These are phyloP conservation scores for Boletus huronensis DNA, from an alignment of 768 basidiomycete species.

Conservation along the genomic window DNA sequence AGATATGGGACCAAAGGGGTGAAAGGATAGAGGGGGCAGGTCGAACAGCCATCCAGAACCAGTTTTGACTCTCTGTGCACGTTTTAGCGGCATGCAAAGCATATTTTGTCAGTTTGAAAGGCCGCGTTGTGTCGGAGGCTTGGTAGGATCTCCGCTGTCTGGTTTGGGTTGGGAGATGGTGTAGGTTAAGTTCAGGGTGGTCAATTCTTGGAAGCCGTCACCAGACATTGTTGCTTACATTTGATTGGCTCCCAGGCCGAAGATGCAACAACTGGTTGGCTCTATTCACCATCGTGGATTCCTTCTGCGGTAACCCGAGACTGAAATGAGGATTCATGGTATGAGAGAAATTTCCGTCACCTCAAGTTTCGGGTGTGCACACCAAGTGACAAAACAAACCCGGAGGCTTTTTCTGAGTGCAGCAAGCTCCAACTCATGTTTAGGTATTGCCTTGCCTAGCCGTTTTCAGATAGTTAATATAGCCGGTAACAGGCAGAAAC, in stretches of 20 bases:
- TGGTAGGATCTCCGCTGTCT: constrained; percentile 25
- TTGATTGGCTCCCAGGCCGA: constrained; percentile 10
- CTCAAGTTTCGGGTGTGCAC: neutral
- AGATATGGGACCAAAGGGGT: neutral
- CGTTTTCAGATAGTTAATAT: neutral
- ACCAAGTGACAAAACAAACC: neutral
- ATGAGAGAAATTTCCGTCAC: constrained; percentile 1
- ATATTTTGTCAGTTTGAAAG: constrained; percentile 18
- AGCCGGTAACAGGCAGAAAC: neutral
- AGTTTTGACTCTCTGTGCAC: constrained; percentile 20
- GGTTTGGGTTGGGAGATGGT: constrained; percentile 13
- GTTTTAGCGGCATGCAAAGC: constrained; percentile 26
- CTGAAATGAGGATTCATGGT: constrained; percentile 9
- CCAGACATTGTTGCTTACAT: constrained; percentile 9
- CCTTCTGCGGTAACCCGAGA: neutral
- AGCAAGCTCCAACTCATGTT: neutral
- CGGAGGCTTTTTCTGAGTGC: neutral
- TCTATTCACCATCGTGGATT: constrained; percentile 2
- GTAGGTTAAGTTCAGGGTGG: constrained; percentile 14
- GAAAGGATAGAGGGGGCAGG: neutral
- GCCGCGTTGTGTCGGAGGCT: constrained; percentile 20
- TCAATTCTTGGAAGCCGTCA: constrained; percentile 5
- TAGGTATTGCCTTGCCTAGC: neutral
- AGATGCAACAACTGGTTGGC: neutral
- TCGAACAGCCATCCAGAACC: constrained; percentile 7